A percentile compares a stretch with the other conserved stretches of the same genome.
phyloP scores from a whole-genome alignment of 257 asterid genomes.

The Nicotiana attenuata region DNA sequence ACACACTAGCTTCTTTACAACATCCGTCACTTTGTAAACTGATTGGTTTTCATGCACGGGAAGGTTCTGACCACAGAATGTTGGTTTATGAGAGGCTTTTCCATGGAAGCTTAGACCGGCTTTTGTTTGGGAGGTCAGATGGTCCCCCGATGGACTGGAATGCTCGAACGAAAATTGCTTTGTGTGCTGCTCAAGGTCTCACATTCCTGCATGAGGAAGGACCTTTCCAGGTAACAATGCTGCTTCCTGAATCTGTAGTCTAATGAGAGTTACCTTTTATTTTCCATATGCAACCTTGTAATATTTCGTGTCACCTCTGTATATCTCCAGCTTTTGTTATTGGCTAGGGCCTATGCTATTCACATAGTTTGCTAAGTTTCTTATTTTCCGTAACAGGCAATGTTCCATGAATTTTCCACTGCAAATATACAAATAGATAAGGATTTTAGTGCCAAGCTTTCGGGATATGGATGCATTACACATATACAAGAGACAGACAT shows the following conservation, averaged over 20 bases:
- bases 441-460: slow-evolving; percentile 87
- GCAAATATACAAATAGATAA: slow-evolving; percentile 86
- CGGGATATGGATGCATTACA: slow-evolving; percentile 92
- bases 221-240: slow-evolving; percentile 74
- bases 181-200: slow-evolving; percentile 91
- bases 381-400: slow-evolving; percentile 55
- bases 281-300: slow-evolving; percentile 4
- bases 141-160: slow-evolving; percentile 98
- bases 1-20: slow-evolving; percentile 73
- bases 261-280: background rate
- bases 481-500: slow-evolving; percentile 76
- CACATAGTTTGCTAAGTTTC: slow-evolving; percentile 5
- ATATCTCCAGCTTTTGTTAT: background rate
- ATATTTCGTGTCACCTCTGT: background rate
- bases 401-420: slow-evolving; percentile 92
- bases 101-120: slow-evolving; percentile 87
- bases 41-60: slow-evolving; percentile 88
- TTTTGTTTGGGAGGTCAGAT: slow-evolving; percentile 78
- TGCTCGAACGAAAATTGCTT: slow-evolving; percentile 82
- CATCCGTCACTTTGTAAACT: slow-evolving; percentile 73
- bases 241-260: slow-evolving; percentile 6
- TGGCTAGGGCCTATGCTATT: background rate
- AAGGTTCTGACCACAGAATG: slow-evolving; percentile 77
- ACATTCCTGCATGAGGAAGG: slow-evolving; percentile 97
- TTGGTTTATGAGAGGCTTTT: slow-evolving; percentile 79